phyloP scores from a whole-genome alignment of 2,329 filamentous ascomycete genomes.

The Bipolaris oryzae region DNA sequence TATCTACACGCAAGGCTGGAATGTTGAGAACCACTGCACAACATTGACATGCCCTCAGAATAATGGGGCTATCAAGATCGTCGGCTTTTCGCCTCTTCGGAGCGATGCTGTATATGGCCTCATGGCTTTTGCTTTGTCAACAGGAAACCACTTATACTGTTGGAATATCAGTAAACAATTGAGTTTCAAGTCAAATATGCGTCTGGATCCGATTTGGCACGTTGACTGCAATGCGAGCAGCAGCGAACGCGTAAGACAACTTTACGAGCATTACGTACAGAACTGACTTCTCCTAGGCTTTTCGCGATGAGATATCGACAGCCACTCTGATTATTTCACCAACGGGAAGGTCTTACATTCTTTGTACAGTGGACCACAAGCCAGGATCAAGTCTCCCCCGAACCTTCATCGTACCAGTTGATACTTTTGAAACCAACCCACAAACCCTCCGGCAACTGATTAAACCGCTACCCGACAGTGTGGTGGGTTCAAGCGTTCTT shows the following conservation, averaged over 20 bases:
- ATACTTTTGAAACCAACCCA: constrained; percentile 2
- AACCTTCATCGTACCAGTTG: constrained; percentile 27
- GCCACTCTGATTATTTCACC: constrained; percentile 22
- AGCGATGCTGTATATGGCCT: constrained; percentile 6
- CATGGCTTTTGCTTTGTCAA: constrained; percentile 25
- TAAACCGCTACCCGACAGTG: constrained; percentile 14
- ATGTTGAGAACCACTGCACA: constrained; percentile 7
- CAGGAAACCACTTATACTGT: constrained; percentile 23
- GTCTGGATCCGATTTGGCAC: constrained; percentile 12
- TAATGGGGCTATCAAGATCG: constrained; percentile 20
- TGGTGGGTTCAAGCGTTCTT: constrained; percentile 16
- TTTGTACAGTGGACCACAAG: constrained; percentile 27
- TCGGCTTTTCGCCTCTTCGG: constrained; percentile 23
- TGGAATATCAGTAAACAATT: constrained; percentile 16
- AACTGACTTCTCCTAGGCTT: constrained; percentile 18
- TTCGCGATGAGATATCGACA: constrained; percentile 24
- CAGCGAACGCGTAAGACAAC: constrained; percentile 19
- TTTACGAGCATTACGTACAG: neutral
- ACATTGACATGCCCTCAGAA: constrained; percentile 22
- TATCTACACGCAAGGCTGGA: constrained; percentile 19
- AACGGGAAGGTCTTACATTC: constrained; percentile 20
- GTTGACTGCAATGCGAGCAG: constrained; percentile 15
- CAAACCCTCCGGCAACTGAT: constrained; percentile 6
- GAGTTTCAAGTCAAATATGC: neutral
- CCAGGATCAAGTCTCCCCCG: constrained; percentile 21